Base-by-base conservation (phyloP, 371 early-diverging fungal genomes). In the Fennellomyces sp. region DNA sequence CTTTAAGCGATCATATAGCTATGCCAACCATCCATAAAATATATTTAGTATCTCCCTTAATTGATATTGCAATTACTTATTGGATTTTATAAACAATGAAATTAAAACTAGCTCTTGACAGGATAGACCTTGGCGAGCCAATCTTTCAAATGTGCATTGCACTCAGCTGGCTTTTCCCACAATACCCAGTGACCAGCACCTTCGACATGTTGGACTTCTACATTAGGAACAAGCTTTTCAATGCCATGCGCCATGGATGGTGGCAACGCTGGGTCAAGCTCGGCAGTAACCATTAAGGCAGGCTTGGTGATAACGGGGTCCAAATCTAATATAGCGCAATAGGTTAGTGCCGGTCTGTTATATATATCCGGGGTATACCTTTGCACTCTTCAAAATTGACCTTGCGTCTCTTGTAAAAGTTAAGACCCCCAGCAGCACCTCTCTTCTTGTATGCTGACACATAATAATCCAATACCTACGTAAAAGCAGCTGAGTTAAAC, bases 171-270 rank as follows among this genome's bases (percentile, higher is more conserved):
- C 53, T 71, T 68, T 58, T 81, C 81, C 75, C 78, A 75, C 10
- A 81, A 60, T 33, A 81, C 60, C 81, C 81, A 81, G 41, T 81
- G 81, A 29, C 78, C 81, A 33, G 76, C 63, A 2, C 45, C 65
- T 21, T 69, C 19, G 25, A 81, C 64, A 25, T 57, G 31, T 17
- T 70, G 68, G n/a, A 49, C 67, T 48, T 71, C 70, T 13, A 81
- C 42, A 23, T 70, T 58, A 21, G 81, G 74, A 29, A 77, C 62
- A 33, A 21, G 72, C 8, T 73, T 52, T 13, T 52, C 35, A 72
- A 75, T 77, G 10, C 60, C 57, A 8, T 35, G 38, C 5, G 78
- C 50, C 76, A 81, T 76, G 5, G 65, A 53, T 26, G 76, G 75
- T 56, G 76, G 78, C 30, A 81, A 65, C 8, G 81, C 81, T 3